Evolutionary conservation across 345 rosid species (phyloP), one percentile per base, ranked within the genome.

Genomic region (Populus deltoides): DNA sequence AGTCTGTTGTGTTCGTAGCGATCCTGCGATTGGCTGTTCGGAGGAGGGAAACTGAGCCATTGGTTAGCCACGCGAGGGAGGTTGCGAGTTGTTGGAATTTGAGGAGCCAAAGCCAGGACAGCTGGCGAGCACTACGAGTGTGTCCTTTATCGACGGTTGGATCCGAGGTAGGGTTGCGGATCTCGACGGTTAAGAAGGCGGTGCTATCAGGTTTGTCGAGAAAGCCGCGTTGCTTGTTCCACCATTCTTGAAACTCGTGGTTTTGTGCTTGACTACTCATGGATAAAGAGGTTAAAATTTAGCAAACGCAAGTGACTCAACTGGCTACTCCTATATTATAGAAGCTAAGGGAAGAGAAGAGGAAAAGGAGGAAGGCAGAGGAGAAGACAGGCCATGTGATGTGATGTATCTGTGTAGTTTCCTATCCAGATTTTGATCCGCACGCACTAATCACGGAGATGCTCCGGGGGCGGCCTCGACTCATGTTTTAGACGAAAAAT

Each of bases 21-120:
- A 93, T 90, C 82, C 93, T 86, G 29, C 92, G 97, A 81, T 87
- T 89, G 36, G 94, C 97, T 3, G 94, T 93, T 36, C 95, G 94
- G 53, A 93, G 68, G 75, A 93, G 82, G 78, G 72, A 39, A 27
- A 94, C 4, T 71, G 71, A 85, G 8, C 86, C 80, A 81, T 70
- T 71, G 6, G 89, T 80, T 72, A 92, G 65, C 87, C 91, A 93
- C 20, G 80, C 85, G 82, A 90, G 49, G 78, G 92, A 90, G 62
- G 86, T 38, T 4, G 90, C 85, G 76, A 94, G 86, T 41, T 90
- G 92, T 45, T 90, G 90, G 80, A 93, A 80, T 86, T 83, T 92
- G 76, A 94, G 90, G 62, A 86, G 85, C 83, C 86, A 92, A 36
- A 92, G 87, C 81, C 89, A 83, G 24, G 92, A 90, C 8, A 92